Conservation (phyloP, 169 alveolate genomes). For the Amoebophrya sp. region DNA sequence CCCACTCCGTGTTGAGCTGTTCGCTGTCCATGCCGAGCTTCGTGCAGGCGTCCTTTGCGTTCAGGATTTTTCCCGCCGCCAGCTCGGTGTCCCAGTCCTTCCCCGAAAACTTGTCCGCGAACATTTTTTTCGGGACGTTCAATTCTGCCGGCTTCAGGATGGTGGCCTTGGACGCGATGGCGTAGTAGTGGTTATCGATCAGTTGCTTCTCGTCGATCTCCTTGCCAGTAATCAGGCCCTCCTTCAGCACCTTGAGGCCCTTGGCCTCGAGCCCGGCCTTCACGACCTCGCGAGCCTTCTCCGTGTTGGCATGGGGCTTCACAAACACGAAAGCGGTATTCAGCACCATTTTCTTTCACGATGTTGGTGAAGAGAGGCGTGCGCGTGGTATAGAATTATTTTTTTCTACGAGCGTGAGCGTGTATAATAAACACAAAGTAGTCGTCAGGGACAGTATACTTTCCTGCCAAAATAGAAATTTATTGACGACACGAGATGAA, state of each 20-base stretch:
- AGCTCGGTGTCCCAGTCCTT: conserved; percentile 1
- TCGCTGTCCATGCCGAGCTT: background rate
- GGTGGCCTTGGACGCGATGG: conserved; percentile 21
- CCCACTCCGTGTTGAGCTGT: background rate
- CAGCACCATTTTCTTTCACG: no score
- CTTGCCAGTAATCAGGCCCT: background rate
- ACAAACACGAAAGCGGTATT: conserved; percentile 16
- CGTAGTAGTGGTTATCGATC: conserved; percentile 19
- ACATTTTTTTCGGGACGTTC: background rate
- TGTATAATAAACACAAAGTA: no score
- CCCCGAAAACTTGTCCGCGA: conserved; percentile 14
- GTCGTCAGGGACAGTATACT: no score
- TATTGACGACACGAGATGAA: no score
- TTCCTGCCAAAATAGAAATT: no score
- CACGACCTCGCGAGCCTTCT: background rate
- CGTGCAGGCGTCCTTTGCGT: conserved; percentile 17
- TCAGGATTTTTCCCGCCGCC: background rate
- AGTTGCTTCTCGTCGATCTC: conserved; percentile 15
- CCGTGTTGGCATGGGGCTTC: conserved; percentile 17
- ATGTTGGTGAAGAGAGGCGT: background rate
- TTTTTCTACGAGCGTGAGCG: no score
- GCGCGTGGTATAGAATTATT: no score
- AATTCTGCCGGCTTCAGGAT: conserved; percentile 12
- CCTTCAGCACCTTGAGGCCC: background rate
- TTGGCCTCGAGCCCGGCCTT: background rate